Conservation (phyloP, 1,284 basidiomycete genomes). For the Wallemia hederae region DNA sequence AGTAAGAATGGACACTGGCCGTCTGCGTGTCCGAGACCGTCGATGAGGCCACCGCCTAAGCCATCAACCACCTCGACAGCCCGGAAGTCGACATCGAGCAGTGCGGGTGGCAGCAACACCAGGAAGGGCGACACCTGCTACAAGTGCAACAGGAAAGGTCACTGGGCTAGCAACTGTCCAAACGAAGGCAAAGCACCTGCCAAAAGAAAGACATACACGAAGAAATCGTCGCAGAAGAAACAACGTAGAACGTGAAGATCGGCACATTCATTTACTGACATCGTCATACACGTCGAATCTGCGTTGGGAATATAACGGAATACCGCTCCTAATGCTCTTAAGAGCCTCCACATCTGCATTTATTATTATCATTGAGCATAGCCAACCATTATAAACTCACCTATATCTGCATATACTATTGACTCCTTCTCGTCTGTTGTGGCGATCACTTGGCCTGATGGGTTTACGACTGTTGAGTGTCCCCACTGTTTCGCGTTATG, state of each 20-base stretch:
- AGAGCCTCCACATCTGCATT: conserved; percentile 37
- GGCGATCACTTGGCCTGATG: conserved; percentile 52
- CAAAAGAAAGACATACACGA: conserved; percentile 1
- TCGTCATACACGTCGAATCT: conserved; percentile 75
- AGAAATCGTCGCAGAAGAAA: conserved; percentile 1
- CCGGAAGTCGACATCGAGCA: not conserved
- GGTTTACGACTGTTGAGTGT: conserved; percentile 64
- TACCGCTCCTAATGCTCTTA: conserved; percentile 38
- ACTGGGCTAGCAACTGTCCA: conserved; percentile 13
- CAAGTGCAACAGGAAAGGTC: conserved; percentile 4
- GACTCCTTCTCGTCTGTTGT: conserved; percentile 53
- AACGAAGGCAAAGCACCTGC: conserved; percentile 2
- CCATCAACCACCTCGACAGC: not conserved
- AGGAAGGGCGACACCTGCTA: conserved; percentile 4
- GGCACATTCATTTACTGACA: conserved; percentile 16
- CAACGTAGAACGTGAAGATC: not conserved
- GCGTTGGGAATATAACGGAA: conserved; percentile 62
- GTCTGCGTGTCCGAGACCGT: conserved; percentile 2
- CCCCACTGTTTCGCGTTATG: conserved; percentile 33
- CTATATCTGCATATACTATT: conserved; percentile 51
- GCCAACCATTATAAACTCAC: conserved; percentile 21
- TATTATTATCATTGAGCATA: not conserved
- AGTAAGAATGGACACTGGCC: conserved; percentile 19
- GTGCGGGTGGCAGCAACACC: not conserved
- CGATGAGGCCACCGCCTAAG: not conserved